These are phyloP conservation scores for Candida maltosa DNA, from an alignment of 805 yeast species.

Conservation along the genomic window DNA sequence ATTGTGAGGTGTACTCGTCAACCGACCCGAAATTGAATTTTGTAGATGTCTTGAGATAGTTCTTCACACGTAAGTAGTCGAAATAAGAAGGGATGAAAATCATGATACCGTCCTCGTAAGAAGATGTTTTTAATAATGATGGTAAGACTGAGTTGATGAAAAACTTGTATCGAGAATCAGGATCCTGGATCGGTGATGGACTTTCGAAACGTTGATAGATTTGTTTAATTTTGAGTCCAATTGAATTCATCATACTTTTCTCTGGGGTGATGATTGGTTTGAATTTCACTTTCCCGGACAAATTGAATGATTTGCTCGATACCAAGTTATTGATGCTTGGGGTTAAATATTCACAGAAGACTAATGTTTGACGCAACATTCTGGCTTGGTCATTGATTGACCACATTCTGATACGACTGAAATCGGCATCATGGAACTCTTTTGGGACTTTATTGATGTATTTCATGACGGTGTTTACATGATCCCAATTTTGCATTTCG, in stretches of 20 bases:
- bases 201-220: slow-evolving; percentile 69
- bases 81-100: slow-evolving; percentile 82
- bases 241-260: slow-evolving; percentile 55
- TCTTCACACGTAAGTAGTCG: slow-evolving; percentile 78
- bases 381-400: slow-evolving; percentile 78
- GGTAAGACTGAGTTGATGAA: slow-evolving; percentile 76
- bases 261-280: slow-evolving; percentile 43
- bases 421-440: slow-evolving; percentile 77
- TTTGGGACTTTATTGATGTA: slow-evolving; percentile 76
- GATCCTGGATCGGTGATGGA: slow-evolving; percentile 56
- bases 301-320: slow-evolving; percentile 46
- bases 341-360: slow-evolving; percentile 71
- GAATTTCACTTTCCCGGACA: slow-evolving; percentile 60
- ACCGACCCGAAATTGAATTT: slow-evolving; percentile 64
- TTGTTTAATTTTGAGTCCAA: slow-evolving; percentile 67
- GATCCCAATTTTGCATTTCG: slow-evolving; percentile 92
- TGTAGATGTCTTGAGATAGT: slow-evolving; percentile 62
- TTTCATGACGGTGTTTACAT: slow-evolving; percentile 61
- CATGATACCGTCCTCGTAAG: slow-evolving; percentile 71
- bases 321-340: slow-evolving; percentile 73
- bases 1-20: slow-evolving; percentile 78
- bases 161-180: slow-evolving; percentile 78
- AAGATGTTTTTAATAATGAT: slow-evolving; percentile 56
- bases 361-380: slow-evolving; percentile 70
- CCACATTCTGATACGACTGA: slow-evolving; percentile 90